Percentiles rank a stretch among this genome's conserved stretches.
Evolutionary conservation across 345 rosid genomes (phyloP).

Genomic region (Geranium brycei): DNA sequence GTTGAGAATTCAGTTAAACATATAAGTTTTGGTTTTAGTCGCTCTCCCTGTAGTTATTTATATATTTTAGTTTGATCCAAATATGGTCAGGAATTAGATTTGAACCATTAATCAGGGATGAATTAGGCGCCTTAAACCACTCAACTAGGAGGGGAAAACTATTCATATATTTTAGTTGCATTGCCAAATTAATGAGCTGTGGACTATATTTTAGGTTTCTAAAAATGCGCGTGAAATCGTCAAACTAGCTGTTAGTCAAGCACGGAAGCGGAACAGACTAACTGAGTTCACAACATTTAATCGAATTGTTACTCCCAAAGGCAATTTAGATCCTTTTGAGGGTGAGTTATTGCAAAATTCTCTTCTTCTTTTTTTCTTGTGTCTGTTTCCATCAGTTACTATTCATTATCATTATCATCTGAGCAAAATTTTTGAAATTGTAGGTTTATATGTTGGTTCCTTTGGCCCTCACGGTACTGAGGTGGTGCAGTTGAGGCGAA

Average conservation of each 20-base stretch:
- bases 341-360: conserved; percentile 25
- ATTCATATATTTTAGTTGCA: background rate
- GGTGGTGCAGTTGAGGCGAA: conserved; percentile 81
- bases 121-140: too few relatives aligned
- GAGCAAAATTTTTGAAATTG: conserved; percentile 14
- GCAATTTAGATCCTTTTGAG: conserved; percentile 69
- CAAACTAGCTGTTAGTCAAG: conserved; percentile 75
- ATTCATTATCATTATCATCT: background rate
- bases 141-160: too few relatives aligned
- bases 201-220: conserved; percentile 39
- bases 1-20: too few relatives aligned
- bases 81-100: too few relatives aligned
- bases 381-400: conserved; percentile 1
- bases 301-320: conserved; percentile 50
- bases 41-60: too few relatives aligned
- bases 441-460: conserved; percentile 88
- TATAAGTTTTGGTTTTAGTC: too few relatives aligned
- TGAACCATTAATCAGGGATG: too few relatives aligned
- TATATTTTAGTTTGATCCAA: too few relatives aligned
- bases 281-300: conserved; percentile 60
- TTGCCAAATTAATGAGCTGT: conserved; percentile 2
- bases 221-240: conserved; percentile 72
- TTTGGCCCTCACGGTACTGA: conserved; percentile 93
- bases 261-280: conserved; percentile 50
- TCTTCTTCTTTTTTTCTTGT: background rate